phyloP scores from a whole-genome alignment of 2,329 filamentous ascomycete species.

The Onygenales sp. region DNA sequence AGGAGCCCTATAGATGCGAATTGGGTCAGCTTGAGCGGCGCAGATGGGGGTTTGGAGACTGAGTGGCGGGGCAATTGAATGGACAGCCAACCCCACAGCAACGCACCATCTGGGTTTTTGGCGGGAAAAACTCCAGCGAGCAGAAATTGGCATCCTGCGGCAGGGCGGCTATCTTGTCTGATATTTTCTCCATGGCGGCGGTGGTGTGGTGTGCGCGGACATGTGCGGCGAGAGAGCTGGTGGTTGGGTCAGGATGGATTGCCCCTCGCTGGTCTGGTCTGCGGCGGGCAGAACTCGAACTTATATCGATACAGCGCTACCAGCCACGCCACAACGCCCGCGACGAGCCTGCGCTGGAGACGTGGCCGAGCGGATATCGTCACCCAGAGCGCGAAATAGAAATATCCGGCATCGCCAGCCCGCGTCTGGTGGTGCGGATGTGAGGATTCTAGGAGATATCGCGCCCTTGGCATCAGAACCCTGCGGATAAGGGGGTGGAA shows the following conservation, averaged over 20 bases:
- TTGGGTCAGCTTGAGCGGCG: constrained; percentile 15
- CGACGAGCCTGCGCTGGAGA: too few relatives aligned
- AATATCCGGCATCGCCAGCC: too few relatives aligned
- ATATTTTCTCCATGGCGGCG: constrained; percentile 61
- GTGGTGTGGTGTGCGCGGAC: not conserved
- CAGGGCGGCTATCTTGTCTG: constrained; percentile 87
- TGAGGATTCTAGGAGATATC: too few relatives aligned
- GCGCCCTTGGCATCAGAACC: too few relatives aligned
- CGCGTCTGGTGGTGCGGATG: too few relatives aligned
- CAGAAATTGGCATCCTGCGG: constrained; percentile 76
- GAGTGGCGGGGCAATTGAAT: not conserved
- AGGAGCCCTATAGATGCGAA: constrained; percentile 54
- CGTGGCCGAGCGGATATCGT: too few relatives aligned
- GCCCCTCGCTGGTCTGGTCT: too few relatives aligned
- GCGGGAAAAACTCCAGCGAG: constrained; percentile 98
- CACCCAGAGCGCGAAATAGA: too few relatives aligned
- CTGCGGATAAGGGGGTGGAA: too few relatives aligned
- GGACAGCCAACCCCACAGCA: constrained; percentile 13
- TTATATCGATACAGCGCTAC: too few relatives aligned
- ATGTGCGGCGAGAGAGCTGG: not conserved
- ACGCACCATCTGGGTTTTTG: constrained; percentile 76
- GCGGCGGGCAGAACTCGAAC: too few relatives aligned
- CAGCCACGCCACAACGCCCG: too few relatives aligned
- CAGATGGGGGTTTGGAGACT: not conserved
- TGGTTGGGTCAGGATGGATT: not conserved